Percentiles rank a stretch among this genome's conserved stretches.
Evolutionary conservation across 2,329 filamentous ascomycete species (phyloP).

Genomic region (Aspergillus candidus): DNA sequence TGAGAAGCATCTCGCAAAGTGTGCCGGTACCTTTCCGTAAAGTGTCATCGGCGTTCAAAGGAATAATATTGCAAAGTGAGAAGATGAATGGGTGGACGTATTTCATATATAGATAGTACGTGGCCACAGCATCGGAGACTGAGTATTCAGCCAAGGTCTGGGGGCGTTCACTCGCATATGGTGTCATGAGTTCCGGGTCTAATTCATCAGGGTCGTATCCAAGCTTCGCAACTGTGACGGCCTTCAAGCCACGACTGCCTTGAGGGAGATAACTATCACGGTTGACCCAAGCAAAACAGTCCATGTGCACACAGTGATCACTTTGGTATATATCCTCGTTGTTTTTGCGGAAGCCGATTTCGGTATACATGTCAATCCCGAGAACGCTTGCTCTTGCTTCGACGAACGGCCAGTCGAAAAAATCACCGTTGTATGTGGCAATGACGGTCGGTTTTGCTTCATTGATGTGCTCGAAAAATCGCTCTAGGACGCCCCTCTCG

Average conservation of each 20-base stretch:
- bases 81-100: conserved; percentile 99
- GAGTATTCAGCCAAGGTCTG: conserved; percentile 97
- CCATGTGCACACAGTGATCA: conserved; percentile 95
- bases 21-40: conserved; percentile 94
- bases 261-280: conserved; percentile 97
- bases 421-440: conserved; percentile 99
- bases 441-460: conserved; percentile 92
- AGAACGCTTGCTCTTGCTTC: conserved; percentile 88
- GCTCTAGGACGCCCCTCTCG: conserved; percentile 78
- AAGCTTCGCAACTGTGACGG: conserved; percentile 94
- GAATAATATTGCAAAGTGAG: conserved; percentile 93
- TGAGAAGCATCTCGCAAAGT: conserved; percentile 97
- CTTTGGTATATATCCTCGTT: conserved; percentile 94
- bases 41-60: conserved; percentile 85
- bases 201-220: conserved; percentile 98
- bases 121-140: conserved; percentile 96
- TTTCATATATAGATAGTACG: conserved; percentile 99
- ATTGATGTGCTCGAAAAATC: conserved; percentile 94
- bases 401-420: conserved; percentile 99
- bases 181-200: conserved; percentile 95
- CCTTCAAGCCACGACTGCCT: conserved; percentile 93
- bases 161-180: conserved; percentile 76
- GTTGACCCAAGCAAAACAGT: conserved; percentile 98
- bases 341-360: conserved; percentile 95
- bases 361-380: conserved; percentile 98